phyloP scores from a whole-genome alignment of 148 eudicot genomes.

The Chenopodium suecicum region DNA sequence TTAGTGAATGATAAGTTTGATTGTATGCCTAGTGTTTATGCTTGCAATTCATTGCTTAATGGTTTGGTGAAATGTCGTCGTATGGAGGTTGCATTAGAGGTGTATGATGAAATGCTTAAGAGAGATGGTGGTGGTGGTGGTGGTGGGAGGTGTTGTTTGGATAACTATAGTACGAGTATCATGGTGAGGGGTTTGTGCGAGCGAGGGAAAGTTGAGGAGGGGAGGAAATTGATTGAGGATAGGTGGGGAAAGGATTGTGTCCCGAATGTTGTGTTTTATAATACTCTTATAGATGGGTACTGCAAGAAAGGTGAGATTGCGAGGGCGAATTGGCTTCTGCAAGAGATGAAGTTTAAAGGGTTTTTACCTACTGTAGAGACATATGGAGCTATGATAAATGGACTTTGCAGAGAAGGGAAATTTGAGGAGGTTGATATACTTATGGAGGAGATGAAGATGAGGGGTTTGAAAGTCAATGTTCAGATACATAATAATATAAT shows the following conservation, averaged over 20 bases:
- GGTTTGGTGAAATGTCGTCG: constrained; percentile 46
- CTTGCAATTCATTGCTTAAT: constrained; percentile 72
- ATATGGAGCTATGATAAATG: constrained; percentile 71
- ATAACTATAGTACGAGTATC: constrained; percentile 77
- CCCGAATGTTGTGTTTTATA: constrained; percentile 83
- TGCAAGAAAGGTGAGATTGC: constrained; percentile 62
- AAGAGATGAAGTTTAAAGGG: constrained; percentile 65
- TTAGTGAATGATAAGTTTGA: constrained; percentile 30
- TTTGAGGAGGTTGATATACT: constrained; percentile 59
- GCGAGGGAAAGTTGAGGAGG: constrained; percentile 77
- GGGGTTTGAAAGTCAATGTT: constrained; percentile 58
- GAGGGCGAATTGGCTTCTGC: constrained; percentile 42
- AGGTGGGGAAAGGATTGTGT: constrained; percentile 81
- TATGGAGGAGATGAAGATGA: constrained; percentile 65
- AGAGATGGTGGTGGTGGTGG: constrained; percentile 37
- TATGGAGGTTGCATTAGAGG: constrained; percentile 38
- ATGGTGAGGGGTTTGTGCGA: constrained; percentile 70
- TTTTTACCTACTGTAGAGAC: constrained; percentile 74
- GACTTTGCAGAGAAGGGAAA: constrained; percentile 55
- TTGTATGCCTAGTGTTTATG: constrained; percentile 50
- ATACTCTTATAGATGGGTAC: constrained; percentile 77
- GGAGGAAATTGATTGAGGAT: constrained; percentile 65
- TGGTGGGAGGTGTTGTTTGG: constrained; percentile 40
- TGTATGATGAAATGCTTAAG: constrained; percentile 67
- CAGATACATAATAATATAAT: constrained; percentile 63